A percentile compares a stretch with the other conserved stretches of the same genome.
phyloP scores from a whole-genome alignment of 805 yeast genomes.

The Monosporozyma aquatica region DNA sequence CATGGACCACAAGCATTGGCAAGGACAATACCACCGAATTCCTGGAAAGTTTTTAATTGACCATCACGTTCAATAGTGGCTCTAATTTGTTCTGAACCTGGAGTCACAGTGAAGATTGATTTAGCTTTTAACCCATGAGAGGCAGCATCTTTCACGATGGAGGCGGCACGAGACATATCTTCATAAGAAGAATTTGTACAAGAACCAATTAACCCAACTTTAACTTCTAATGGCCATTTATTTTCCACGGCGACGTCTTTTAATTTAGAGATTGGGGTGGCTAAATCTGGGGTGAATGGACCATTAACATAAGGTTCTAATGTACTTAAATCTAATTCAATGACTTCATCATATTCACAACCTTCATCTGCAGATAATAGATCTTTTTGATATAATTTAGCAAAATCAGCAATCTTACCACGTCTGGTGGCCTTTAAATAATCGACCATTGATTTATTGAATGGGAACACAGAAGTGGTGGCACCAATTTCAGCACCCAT shows the following conservation, averaged over 20 bases:
- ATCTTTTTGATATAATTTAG: conserved; percentile 56
- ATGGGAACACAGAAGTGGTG: conserved; percentile 95
- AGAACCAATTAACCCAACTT: conserved; percentile 94
- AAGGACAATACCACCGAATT: conserved; percentile 86
- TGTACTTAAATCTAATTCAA: conserved; percentile 80
- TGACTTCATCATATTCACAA: conserved; percentile 85
- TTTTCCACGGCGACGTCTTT: conserved; percentile 74
- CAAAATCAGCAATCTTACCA: conserved; percentile 74
- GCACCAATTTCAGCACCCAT: conserved; percentile 99
- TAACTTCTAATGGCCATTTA: conserved; percentile 87
- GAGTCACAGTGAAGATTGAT: conserved; percentile 87
- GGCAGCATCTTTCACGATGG: conserved; percentile 86
- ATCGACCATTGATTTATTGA: conserved; percentile 79
- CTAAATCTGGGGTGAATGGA: conserved; percentile 96
- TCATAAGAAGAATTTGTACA: conserved; percentile 98
- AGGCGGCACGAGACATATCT: conserved; percentile 95
- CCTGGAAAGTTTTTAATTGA: conserved; percentile 75
- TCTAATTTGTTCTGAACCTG: conserved; percentile 97
- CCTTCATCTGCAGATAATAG: conserved; percentile 83
- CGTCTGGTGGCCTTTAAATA: conserved; percentile 84
- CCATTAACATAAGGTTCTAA: conserved; percentile 96
- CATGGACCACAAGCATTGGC: conserved; percentile 99
- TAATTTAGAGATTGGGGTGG: conserved; percentile 86
- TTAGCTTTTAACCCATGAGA: conserved; percentile 85
- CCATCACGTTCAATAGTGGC: conserved; percentile 98